Base-by-base conservation (phyloP, 148 eudicot species). In the Rhododendron griersonianum region DNA sequence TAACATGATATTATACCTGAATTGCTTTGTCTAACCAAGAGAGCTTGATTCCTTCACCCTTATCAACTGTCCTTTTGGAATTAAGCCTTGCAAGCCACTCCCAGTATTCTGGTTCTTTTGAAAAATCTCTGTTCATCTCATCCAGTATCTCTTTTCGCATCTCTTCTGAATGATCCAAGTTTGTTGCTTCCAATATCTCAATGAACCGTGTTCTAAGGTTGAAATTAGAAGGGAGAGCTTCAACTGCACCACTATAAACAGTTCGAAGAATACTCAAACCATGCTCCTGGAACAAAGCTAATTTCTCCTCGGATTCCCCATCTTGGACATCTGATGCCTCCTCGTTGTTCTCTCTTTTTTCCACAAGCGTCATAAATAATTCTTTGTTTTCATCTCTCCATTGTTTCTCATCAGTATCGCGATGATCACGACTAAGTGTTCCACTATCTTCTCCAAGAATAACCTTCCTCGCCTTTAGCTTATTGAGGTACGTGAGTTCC, bases 401-500 rank as follows among this genome's bases (percentile, higher is more conserved):
- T 76, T 94, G 87, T 80, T 93, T 88, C 18, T 89, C 93, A n/a
- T 91, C 90, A 67, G 78, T 85, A 84, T 85, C 86, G 76, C 44
- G 71, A 79, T 76, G 84, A 83, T 89, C 90, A 85, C 87, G 92
- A 79, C 91, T 78, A 14, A 93, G 90, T 25, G 92, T 86, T 45
- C 95, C 95, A 84, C 85, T 87, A 83, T 88, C 94, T 86, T 96
- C 98, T 50, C 99, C 99, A 69, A 96, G 92, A 82, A 88, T 92
- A 85, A 92, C 94, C 89, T 94, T 96, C 19, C 99, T 94, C 74
- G 91, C 92, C 89, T 87, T 94, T 78, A 95, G 86, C 92, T 96
- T 96, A 91, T 95, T 95, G 55, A 96, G 96, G 89, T 91, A 94
- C n/a, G 99, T 95, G 65, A 96, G 98, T 80, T 95, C 96, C 95